Base-by-base conservation (phyloP, 2,329 filamentous ascomycete genomes). In the Aspergillus sp. region DNA sequence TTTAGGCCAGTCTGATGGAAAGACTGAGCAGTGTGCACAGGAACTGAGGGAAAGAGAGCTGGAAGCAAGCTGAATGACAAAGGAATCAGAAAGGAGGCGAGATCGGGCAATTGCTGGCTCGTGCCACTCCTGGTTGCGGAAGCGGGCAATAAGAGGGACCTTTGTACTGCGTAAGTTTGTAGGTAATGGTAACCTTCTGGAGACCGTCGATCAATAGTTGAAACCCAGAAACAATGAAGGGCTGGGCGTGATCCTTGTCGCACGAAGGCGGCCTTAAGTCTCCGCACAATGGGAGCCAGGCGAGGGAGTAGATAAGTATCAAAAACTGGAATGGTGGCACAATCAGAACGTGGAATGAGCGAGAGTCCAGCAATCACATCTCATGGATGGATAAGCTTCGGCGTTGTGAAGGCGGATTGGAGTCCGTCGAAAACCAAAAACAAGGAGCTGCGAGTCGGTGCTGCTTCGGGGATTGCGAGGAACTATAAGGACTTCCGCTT, bases 151-250 rank as follows among this genome's bases (percentile, higher is more conserved):
- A 30, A 30, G 26, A 30, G 59, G 53, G 48, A 18, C 32, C 43
- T 51, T 51, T 44, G 51, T n/a, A n/a, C n/a, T n/a, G n/a, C n/a
- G n/a, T 44, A 44, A 36, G 26, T 30, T 30, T 30, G 26, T 11
- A 30, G 26, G 26, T 30, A 30, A 30, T 30, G 2, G 26, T 30
- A 30, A 30, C 41, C 36, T 51, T 34, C 42, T 53, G 15, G 52
- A 47, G 57, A 58, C 51, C 57, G 50, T 52, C 61, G 52, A 58
- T 60, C 61, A 62, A 62, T 63, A 63, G 55, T 59, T 48, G 54
- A 55, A 53, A 53, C 39, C 49, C 39, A 45, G 48, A 44, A 53
- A 53, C 38, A 57, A 57, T 57, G 45, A 48, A 48, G 49, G 48
- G 22, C 43, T 45, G 34, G 43, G 51, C 32, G 20, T 39, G 5